Percentiles rank a stretch among this genome's conserved stretches.
phyloP scores from a whole-genome alignment of 352 stramenopile species.

The Globisporangium paroecandrum region DNA sequence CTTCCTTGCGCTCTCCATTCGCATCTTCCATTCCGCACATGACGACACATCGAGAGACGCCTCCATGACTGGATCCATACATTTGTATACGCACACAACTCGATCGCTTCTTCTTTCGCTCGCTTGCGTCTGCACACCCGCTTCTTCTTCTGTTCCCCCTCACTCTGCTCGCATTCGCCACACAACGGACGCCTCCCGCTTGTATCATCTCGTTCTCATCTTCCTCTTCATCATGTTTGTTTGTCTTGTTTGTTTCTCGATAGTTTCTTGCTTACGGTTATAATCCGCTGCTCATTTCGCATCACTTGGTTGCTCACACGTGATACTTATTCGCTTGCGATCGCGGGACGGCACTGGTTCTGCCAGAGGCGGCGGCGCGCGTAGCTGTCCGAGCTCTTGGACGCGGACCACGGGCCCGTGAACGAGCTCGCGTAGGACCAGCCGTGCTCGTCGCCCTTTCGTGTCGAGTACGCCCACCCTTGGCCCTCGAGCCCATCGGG shows the following conservation, averaged over 20 bases:
- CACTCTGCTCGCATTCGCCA: background rate
- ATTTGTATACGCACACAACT: background rate
- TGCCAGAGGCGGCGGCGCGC: conserved; percentile 66
- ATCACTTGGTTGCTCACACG: no score
- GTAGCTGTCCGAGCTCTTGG: conserved; percentile 27
- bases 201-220: background rate
- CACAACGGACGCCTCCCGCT: background rate
- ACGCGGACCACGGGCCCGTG: conserved; percentile 51
- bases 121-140: background rate
- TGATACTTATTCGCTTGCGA: conserved; percentile 35
- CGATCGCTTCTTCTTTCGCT: background rate
- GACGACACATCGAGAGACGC: background rate
- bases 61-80: background rate
- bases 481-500: conserved; percentile 46
- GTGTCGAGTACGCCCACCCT: conserved; percentile 64
- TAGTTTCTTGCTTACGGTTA: background rate
- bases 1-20: no score
- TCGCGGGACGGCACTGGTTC: conserved; percentile 56
- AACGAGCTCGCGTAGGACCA: conserved; percentile 70
- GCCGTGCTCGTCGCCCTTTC: conserved; percentile 61
- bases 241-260: background rate
- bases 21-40: background rate
- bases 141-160: background rate
- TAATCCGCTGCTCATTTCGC: background rate
- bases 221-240: background rate